Conservation (phyloP, 2,329 filamentous ascomycete genomes). For the Alternaria angustiovoidea region DNA sequence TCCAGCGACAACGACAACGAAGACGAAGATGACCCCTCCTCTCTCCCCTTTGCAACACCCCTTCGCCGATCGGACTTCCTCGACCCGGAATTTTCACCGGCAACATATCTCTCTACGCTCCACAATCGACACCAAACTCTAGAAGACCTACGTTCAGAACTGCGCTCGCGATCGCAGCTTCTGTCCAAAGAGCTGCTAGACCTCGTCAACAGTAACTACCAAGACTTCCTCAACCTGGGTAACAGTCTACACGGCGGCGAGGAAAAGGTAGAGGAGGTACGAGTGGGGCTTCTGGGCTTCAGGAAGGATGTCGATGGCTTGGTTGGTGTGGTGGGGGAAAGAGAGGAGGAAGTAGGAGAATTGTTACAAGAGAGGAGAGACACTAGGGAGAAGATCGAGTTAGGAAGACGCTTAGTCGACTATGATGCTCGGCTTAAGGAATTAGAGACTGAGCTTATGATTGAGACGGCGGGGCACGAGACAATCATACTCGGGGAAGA, state of each 20-base stretch:
- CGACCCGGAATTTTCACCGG: constrained; percentile 75
- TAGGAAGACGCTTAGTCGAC: constrained; percentile 70
- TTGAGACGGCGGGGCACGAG: constrained; percentile 51
- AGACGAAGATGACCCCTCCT: constrained; percentile 66
- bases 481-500: constrained; percentile 20
- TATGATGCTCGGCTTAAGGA: constrained; percentile 68
- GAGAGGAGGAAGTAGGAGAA: constrained; percentile 68
- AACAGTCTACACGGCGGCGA: constrained; percentile 84
- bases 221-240: constrained; percentile 86
- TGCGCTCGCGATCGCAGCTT: constrained; percentile 79
- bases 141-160: constrained; percentile 86
- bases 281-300: constrained; percentile 87
- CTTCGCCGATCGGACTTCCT: constrained; percentile 86
- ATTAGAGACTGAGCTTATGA: constrained; percentile 69
- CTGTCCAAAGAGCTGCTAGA: constrained; percentile 89
- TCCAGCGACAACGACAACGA: constrained; percentile 12
- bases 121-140: constrained; percentile 93
- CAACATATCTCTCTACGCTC: constrained; percentile 82
- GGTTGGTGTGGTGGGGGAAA: constrained; percentile 68
- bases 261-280: constrained; percentile 88
- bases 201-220: constrained; percentile 94
- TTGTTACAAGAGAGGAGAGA: constrained; percentile 76
- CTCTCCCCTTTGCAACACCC: constrained; percentile 86
- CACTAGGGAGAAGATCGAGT: constrained; percentile 69
- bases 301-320: constrained; percentile 81